Evolutionary conservation across 768 basidiomycete genomes (phyloP), one percentile per base, ranked within the genome.

Genomic region (Boletus tomentosulus): DNA sequence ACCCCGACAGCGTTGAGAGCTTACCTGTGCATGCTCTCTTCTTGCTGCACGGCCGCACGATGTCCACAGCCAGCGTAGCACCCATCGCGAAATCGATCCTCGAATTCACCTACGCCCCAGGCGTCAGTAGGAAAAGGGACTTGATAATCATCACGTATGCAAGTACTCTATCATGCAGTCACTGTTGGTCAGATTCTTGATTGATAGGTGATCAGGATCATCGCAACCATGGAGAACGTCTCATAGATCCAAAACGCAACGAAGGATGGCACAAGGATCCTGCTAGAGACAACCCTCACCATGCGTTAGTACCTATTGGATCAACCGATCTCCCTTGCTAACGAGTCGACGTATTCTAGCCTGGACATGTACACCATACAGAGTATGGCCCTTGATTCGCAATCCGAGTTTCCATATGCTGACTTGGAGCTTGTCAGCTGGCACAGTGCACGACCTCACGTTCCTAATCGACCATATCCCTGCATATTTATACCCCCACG

Each of bases 201-300:
- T 19, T 10, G 8, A 6, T 6, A 42, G 33, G 37, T 24, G 15
- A 8, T 34, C 41, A 69, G 69, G 68, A 69, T 30, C 68, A 71
- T 42, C 69, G 69, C 16, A 71, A 71, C 41, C 68, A 69, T 12
- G 67, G 67, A 46, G 53, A 34, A 22, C 65, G 67, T 45, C 59
- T 69, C 11, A 13, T 69, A 19, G 63, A 69, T 12, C 46, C 57
- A 7, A 13, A 47, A 15, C 61, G 65, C 31, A 69, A 69, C 53
- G 25, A 67, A 30, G 60, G 37, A 15, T 69, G 68, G 68, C 42
- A 58, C 50, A 45, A 51, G 37, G 58, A 69, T 10, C 68, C 60
- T 6, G 45, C 52, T 4, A 60, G 22, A 45, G 60, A 55, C 31
- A 69, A 69, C 13, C 58, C 62, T 33, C 58, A 55, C 0, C 68